Conservation (phyloP, 257 asterid species). For the Solanum lycopersicoides region DNA sequence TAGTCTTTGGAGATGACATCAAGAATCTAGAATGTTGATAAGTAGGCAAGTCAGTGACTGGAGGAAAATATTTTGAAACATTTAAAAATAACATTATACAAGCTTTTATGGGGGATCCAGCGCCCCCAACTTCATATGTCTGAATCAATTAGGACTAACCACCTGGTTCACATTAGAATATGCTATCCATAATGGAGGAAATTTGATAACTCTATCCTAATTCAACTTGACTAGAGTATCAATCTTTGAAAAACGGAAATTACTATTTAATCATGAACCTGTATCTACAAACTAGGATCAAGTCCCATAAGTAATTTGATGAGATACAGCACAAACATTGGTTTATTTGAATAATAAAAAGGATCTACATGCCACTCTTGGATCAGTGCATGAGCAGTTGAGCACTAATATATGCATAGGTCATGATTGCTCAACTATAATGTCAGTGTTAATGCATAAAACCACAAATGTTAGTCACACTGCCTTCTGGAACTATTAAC, state of each 20-base stretch:
- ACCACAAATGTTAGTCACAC: background rate
- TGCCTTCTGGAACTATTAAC: background rate
- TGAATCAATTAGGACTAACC: background rate
- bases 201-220: background rate
- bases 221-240: background rate
- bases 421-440: background rate
- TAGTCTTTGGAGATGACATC: constrained; percentile 37
- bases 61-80: background rate
- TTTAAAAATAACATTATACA: background rate
- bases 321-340: background rate
- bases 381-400: background rate
- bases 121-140: background rate
- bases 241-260: background rate
- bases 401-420: background rate
- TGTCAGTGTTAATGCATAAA: background rate
- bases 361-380: background rate
- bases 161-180: background rate
- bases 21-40: constrained; percentile 24
- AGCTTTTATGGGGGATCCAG: background rate
- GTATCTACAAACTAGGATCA: background rate
- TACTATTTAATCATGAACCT: background rate
- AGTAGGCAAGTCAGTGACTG: background rate
- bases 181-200: background rate
- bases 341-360: background rate
- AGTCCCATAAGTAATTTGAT: background rate